These are phyloP conservation scores for Mentha longifolia DNA, from an alignment of 257 asterid species.

Conservation along the genomic window DNA sequence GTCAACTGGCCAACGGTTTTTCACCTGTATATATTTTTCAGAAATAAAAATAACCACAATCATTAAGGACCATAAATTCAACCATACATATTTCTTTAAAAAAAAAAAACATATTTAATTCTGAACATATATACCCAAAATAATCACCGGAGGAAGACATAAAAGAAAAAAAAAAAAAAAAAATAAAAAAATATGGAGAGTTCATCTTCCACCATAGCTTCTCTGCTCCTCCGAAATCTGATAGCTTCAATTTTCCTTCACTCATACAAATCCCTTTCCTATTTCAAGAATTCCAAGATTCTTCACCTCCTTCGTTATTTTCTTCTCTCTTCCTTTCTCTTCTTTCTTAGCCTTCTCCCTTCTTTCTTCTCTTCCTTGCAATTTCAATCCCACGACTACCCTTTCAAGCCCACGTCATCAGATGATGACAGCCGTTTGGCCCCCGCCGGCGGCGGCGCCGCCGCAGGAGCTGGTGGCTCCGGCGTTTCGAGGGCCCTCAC, in stretches of 20 bases:
- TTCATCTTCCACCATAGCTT: constrained; percentile 56
- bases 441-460: constrained; percentile 20
- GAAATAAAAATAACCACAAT: no score
- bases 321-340: no score
- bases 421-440: not conserved
- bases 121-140: not conserved
- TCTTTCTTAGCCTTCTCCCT: no score
- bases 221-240: constrained; percentile 58
- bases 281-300: constrained; percentile 44
- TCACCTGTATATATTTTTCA: no score
- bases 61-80: no score
- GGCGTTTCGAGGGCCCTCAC: constrained; percentile 78
- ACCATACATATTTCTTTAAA: no score
- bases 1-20: not conserved
- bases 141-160: not conserved
- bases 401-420: constrained; percentile 26
- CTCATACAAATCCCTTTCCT: constrained; percentile 56
- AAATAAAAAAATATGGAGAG: constrained; percentile 29
- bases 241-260: constrained; percentile 47
- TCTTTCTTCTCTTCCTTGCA: constrained; percentile 45
- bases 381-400: constrained; percentile 28
- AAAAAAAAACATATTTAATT: no score
- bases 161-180: no score
- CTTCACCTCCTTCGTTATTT: constrained; percentile 47
- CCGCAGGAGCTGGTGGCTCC: constrained; percentile 35